Evolutionary conservation across 805 yeast species (phyloP).

Genomic region (Myxozyma kluyveri): DNA sequence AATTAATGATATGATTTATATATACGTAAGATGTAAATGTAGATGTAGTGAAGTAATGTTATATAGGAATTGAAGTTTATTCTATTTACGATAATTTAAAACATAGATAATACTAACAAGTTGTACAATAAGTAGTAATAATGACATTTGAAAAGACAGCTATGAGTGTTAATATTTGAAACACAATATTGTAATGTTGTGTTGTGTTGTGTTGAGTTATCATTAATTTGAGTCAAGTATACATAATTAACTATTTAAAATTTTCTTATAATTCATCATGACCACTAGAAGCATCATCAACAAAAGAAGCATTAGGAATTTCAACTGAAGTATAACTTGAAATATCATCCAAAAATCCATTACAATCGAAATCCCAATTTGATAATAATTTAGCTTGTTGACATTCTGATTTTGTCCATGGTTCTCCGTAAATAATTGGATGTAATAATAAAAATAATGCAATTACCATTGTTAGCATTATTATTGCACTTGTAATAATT

Average conservation of each 20-base stretch:
- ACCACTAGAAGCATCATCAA: constrained; percentile 2
- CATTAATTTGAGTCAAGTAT: too few relatives aligned
- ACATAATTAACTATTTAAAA: too few relatives aligned
- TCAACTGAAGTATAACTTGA: constrained; percentile 5
- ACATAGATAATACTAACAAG: too few relatives aligned
- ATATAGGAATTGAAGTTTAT: too few relatives aligned
- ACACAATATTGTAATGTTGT: constrained; percentile 1
- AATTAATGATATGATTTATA: too few relatives aligned
- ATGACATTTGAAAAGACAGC: too few relatives aligned
- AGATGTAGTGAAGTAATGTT: too few relatives aligned
- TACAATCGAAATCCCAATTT: constrained; percentile 90
- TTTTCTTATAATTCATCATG: constrained; percentile 10
- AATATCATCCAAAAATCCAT: constrained; percentile 43
- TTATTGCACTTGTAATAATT: constrained; percentile 47
- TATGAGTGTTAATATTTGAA: not conserved
- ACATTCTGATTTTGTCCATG: constrained; percentile 76
- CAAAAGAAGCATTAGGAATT: not conserved
- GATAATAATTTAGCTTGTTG: constrained; percentile 54
- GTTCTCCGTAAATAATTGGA: constrained; percentile 72
- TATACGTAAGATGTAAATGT: too few relatives aligned
- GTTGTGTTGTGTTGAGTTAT: not conserved
- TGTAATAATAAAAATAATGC: constrained; percentile 60
- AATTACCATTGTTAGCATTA: constrained; percentile 50
- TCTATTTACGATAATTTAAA: too few relatives aligned
- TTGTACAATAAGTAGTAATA: too few relatives aligned